A percentile compares a stretch with the other conserved stretches of the same genome.
Conservation (phyloP, 306 rosid genomes). For the Astragalus membranaceus region DNA sequence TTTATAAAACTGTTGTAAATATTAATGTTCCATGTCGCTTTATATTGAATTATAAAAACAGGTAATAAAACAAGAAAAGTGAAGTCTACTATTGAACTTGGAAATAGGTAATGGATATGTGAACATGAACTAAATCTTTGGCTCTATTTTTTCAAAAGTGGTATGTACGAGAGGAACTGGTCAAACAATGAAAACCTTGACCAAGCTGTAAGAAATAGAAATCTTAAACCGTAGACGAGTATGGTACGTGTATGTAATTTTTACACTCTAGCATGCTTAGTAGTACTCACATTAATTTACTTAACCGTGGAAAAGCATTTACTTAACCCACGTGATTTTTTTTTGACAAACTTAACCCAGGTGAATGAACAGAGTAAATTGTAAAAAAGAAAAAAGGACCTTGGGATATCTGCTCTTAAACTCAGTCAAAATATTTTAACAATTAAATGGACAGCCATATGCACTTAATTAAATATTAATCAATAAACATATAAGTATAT, state of each 20-base stretch:
- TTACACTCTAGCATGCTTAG: too few relatives aligned
- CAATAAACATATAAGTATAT: background rate
- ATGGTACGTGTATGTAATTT: background rate
- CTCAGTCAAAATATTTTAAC: slow-evolving; percentile 6
- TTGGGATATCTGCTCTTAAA: background rate
- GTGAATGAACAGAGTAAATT: slow-evolving; percentile 4
- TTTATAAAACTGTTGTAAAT: too few relatives aligned
- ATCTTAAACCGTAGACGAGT: background rate
- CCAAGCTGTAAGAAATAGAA: background rate
- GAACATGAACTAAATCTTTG: background rate
- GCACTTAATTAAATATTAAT: background rate
- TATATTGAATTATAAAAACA: background rate
- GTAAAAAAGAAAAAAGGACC: background rate
- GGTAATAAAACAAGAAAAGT: background rate
- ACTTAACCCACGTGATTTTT: background rate
- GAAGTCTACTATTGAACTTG: background rate
- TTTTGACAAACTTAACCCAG: background rate
- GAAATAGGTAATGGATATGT: slow-evolving; percentile 8
- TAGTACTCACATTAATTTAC: too few relatives aligned
- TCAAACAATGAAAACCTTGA: slow-evolving; percentile 18
- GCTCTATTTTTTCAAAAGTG: background rate
- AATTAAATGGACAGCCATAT: background rate
- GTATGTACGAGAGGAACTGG: background rate
- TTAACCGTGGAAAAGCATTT: background rate
- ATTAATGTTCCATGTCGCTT: background rate